Conservation (phyloP, 306 rosid genomes). For the Dalbergia oliveri region DNA sequence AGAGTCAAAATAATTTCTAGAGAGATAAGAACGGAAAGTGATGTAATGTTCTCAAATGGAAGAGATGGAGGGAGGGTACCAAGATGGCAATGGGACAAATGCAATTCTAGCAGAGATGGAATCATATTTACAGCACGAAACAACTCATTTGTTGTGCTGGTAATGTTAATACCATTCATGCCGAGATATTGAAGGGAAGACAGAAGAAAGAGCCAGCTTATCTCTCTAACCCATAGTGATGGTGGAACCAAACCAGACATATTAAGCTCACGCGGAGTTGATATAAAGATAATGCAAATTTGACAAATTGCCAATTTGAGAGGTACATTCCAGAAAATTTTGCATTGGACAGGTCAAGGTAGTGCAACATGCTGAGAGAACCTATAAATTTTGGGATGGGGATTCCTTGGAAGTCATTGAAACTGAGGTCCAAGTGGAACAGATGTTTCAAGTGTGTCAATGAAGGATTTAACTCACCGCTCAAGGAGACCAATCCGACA, state of each 20-base stretch:
- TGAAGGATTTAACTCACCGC: slow-evolving; percentile 41
- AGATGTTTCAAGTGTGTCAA: background rate
- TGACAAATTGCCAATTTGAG: slow-evolving; percentile 33
- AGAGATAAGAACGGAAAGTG: slow-evolving; percentile 33
- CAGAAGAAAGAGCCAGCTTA: slow-evolving; percentile 22
- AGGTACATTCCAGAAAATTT: slow-evolving; percentile 26
- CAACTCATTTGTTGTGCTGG: background rate
- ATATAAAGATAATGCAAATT: slow-evolving; percentile 30
- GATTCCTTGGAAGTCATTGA: background rate
- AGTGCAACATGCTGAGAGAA: slow-evolving; percentile 4
- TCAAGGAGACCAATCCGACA: background rate
- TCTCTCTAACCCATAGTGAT: background rate
- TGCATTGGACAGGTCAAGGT: slow-evolving; percentile 27
- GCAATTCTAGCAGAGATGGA: slow-evolving; percentile 30
- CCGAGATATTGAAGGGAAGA: slow-evolving; percentile 22
- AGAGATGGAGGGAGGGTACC: background rate
- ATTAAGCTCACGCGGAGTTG: slow-evolving; percentile 7
- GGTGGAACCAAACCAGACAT: background rate
- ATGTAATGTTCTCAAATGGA: slow-evolving; percentile 31
- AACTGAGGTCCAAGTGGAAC: slow-evolving; percentile 20
- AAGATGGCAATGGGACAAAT: slow-evolving; percentile 7
- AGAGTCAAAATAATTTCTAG: slow-evolving; percentile 10
- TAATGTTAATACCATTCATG: slow-evolving; percentile 12
- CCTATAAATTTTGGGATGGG: slow-evolving; percentile 26
- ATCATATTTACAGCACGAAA: slow-evolving; percentile 21